Base-by-base conservation (phyloP, 163 green algal genomes). In the Chlamydomonas reinhardtii region DNA sequence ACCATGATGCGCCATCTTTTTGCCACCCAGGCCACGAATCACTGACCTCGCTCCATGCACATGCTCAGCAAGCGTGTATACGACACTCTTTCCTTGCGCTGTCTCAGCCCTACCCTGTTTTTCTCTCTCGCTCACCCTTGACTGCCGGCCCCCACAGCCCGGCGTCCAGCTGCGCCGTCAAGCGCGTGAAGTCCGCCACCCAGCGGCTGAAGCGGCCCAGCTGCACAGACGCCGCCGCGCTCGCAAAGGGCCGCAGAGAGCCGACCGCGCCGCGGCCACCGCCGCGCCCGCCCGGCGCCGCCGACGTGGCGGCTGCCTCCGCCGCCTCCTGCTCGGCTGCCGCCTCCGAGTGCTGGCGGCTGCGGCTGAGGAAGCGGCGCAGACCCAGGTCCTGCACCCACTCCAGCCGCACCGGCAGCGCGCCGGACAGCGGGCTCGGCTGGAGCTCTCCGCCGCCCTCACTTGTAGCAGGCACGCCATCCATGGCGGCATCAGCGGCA, bases 151-250 rank as follows among this genome's bases (percentile, higher is more conserved):
- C 78, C 35, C 90, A 95, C 64, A 96, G 82, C 27, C 93, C 93
- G n/a, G 92, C 64, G 81, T 96, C 93, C 56, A 94, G 71, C 70
- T 90, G 87, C 31, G 54, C 71, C 11, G 78, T 37, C 48, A 93
- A 2, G 17, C 87, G 73, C 0, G 89, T 93, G 79, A 83, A 94
- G 75, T 93, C 89, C 29, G 91, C 37, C 17, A 91, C 34, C 54
- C 69, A 85, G 56, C 86, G 56, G 35, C 90, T 85, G 85, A 93
- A 91, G 22, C 84, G 83, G 0, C 91, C 89, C 14, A 92, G 22
- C 88, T 94, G 91, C 74, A 91, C 22, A 20, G 64, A 80, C 6
- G 74, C 85, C 8, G 76, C 89, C 4, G 71, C 82, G 56, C 69
- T 82, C 22, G 84, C 89, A 85, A 94, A 93, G 9, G 84, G 88